Evolutionary conservation across 306 rosid genomes (phyloP), one percentile per base, ranked within the genome.

Genomic region (Bauhinia variegata): DNA sequence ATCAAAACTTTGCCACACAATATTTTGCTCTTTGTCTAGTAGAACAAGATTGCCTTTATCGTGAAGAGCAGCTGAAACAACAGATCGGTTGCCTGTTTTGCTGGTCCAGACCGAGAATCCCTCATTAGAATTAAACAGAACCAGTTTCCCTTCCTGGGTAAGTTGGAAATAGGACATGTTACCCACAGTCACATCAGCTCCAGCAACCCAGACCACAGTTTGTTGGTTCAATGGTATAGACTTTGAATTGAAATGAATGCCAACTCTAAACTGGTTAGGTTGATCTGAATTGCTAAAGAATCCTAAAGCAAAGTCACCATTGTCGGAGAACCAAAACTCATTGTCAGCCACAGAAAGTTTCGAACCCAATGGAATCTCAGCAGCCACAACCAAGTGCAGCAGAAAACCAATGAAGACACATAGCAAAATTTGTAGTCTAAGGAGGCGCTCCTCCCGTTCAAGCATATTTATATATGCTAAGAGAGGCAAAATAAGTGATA

Each of bases 41-140:
- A 91, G 78, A 68, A 85, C 83, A 80, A 91, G 91, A 75, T 91
- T 91, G 50, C 97, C 97, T 73, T 70, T 76, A 43, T 86, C 88
- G 53, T 8, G 50, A 78, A 91, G 87, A 67, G 75, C 53, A 32
- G 88, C 97, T 13, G 90, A 84, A 43, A 71, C 74, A 73, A 87
- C 87, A 14, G 80, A 74, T 46, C 14, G 32, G 6, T 47, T 74
- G 54, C 85, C 58, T 15, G 95, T 80, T 52, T 54, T 37, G 70
- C 84, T 91, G 44, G 52, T 82, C 97, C 97, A 91, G 3, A 15
- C 67, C 1, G 46, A 13, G 14, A 47, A 32, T 50, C 79, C 84
- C 31, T 69, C 71, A 23, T 44, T 60, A 37, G 86, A 72, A 88
- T 91, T 92, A 54, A 84, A 78, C 65, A 91, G 23, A 48, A 80